Evolutionary conservation across 805 yeast species (phyloP).

Genomic region (Cyberlindnera suaveolens): DNA sequence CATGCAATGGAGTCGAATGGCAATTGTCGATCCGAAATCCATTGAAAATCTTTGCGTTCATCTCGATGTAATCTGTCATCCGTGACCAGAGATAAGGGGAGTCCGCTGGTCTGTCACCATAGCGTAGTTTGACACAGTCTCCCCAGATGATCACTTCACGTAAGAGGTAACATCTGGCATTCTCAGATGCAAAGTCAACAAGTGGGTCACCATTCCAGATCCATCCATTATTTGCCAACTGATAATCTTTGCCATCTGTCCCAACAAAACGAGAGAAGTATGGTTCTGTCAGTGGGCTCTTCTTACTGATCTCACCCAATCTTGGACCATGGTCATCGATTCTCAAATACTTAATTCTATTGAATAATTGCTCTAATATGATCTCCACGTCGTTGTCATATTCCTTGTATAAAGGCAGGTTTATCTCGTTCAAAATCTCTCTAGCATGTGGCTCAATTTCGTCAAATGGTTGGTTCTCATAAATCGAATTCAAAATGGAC

Average conservation of each 20-base stretch:
- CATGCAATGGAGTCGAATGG: slow-evolving; percentile 94
- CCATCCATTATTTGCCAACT: slow-evolving; percentile 96
- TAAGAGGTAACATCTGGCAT: slow-evolving; percentile 75
- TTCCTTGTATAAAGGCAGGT: slow-evolving; percentile 59
- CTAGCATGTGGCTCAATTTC: slow-evolving; percentile 35
- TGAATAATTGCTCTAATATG: slow-evolving; percentile 63
- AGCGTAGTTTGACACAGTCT: slow-evolving; percentile 89
- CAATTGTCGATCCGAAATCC: slow-evolving; percentile 94
- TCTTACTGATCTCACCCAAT: slow-evolving; percentile 55
- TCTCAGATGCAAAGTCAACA: slow-evolving; percentile 82
- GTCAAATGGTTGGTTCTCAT: slow-evolving; percentile 21
- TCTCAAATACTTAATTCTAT: slow-evolving; percentile 71
- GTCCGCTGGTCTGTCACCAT: slow-evolving; percentile 71
- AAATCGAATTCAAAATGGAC: slow-evolving; percentile 38
- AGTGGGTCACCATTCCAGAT: slow-evolving; percentile 96
- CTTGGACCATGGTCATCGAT: slow-evolving; percentile 79
- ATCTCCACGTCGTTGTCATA: slow-evolving; percentile 70
- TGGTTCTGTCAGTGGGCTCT: slow-evolving; percentile 70
- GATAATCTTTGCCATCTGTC: slow-evolving; percentile 50
- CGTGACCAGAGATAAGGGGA: slow-evolving; percentile 87
- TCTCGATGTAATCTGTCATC: slow-evolving; percentile 70
- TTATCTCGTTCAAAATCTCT: slow-evolving; percentile 67
- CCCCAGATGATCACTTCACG: slow-evolving; percentile 97
- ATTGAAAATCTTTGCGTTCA: slow-evolving; percentile 67
- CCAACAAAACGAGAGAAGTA: slow-evolving; percentile 72